Evolutionary conservation across 2,329 filamentous ascomycete species (phyloP).

Genomic region (Chrysoporthe deuterocubensis): DNA sequence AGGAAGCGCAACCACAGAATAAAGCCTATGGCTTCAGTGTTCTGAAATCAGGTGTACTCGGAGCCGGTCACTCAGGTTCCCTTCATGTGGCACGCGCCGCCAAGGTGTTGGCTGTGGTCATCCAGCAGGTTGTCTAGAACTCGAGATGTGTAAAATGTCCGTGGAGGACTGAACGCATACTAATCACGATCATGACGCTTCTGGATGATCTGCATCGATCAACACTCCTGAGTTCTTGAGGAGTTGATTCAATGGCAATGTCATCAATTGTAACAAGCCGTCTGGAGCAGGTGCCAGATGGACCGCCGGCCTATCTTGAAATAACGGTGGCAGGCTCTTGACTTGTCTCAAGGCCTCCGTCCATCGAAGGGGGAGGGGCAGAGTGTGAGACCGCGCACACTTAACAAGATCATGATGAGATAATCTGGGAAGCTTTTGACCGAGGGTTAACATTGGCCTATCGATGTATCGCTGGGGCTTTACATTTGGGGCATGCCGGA

Average conservation of each 20-base stretch:
- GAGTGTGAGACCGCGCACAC: not conserved
- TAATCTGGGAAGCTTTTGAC: too few species aligned
- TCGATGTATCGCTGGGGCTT: not conserved
- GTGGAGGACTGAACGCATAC: not conserved
- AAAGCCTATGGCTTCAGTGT: too few species aligned
- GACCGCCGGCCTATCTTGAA: slow-evolving; percentile 18
- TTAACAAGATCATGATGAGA: not conserved
- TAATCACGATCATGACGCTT: not conserved
- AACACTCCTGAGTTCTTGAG: not conserved
- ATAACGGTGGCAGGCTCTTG: not conserved
- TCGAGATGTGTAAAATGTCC: not conserved
- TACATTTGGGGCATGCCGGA: slow-evolving; percentile 5
- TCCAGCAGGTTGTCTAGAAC: slow-evolving; percentile 4
- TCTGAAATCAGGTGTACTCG: too few species aligned
- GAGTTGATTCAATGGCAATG: not conserved
- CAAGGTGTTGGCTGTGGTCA: slow-evolving; percentile 4
- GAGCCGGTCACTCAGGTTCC: too few species aligned
- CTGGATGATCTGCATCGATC: not conserved
- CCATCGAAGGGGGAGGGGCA: not conserved
- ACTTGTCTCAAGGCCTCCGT: not conserved
- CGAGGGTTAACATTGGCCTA: not conserved
- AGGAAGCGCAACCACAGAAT: not conserved
- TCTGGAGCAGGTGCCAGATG: slow-evolving; percentile 1
- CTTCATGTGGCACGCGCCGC: not conserved
- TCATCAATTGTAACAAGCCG: not conserved